These are phyloP conservation scores for Scleroderma citrinum DNA, from an alignment of 768 basidiomycete genomes.

Conservation along the genomic window DNA sequence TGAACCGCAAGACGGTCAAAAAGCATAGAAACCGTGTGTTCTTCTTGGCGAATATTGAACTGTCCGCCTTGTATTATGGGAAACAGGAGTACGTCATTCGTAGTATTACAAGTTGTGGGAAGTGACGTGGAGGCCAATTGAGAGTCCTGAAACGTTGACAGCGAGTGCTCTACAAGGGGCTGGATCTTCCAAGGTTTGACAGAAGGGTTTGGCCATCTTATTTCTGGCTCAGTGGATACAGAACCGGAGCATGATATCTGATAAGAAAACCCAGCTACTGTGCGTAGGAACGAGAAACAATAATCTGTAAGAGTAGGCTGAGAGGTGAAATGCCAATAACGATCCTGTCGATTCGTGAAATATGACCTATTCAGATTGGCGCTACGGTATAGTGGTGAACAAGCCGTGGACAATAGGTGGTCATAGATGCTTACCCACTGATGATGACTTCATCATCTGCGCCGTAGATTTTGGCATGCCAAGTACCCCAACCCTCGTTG, in stretches of 20 bases:
- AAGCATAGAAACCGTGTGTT: conserved; percentile 50
- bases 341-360: conserved; percentile 92
- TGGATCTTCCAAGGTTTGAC: conserved; percentile 70
- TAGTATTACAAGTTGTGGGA: conserved; percentile 17
- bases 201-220: conserved; percentile 63
- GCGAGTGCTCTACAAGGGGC: conserved; percentile 45
- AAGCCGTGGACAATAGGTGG: background rate
- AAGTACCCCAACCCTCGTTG: conserved; percentile 98
- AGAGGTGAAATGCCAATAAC: conserved; percentile 71
- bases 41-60: conserved; percentile 83
- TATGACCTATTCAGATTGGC: conserved; percentile 93
- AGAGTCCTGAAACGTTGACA: conserved; percentile 56
- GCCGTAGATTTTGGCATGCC: conserved; percentile 97
- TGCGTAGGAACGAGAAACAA: conserved; percentile 70
- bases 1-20: conserved; percentile 43
- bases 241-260: conserved; percentile 26
- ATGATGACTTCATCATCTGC: conserved; percentile 90
- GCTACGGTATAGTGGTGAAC: conserved; percentile 35
- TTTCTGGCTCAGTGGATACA: conserved; percentile 38
- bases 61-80: conserved; percentile 90
- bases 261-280: conserved; percentile 71
- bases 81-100: conserved; percentile 49
- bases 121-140: conserved; percentile 17
- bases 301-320: conserved; percentile 72
- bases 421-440: conserved; percentile 61